Evolutionary conservation across 805 yeast genomes (phyloP).

Genomic region (Jamesozyma rosinii): DNA sequence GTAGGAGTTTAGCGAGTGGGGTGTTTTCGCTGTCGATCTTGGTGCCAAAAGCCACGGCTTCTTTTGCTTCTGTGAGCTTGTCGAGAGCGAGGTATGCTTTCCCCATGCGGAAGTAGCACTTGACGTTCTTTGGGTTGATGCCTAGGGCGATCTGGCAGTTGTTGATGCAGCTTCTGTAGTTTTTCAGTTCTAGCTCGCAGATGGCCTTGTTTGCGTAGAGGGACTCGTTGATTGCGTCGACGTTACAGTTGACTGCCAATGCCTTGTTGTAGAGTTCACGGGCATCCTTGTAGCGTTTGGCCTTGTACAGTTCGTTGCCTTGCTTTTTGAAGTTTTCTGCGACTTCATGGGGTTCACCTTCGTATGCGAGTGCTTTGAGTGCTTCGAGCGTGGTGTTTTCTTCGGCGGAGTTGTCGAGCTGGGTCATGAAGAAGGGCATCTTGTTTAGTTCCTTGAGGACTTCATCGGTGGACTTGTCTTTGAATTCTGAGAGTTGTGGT

Average conservation of each 20-base stretch:
- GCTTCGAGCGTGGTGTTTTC: constrained; percentile 76
- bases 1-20: constrained; percentile 42
- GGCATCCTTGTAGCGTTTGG: constrained; percentile 66
- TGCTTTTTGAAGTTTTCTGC: constrained; percentile 85
- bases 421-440: constrained; percentile 90
- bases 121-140: constrained; percentile 59
- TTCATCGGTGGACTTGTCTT: constrained; percentile 62
- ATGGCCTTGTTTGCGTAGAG: constrained; percentile 81
- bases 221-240: constrained; percentile 46
- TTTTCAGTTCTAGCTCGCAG: constrained; percentile 74
- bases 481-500: constrained; percentile 63
- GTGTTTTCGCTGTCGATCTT: constrained; percentile 50
- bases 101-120: constrained; percentile 80
- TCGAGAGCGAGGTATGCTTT: constrained; percentile 67
- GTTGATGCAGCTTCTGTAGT: constrained; percentile 76
- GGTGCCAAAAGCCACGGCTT: constrained; percentile 56
- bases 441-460: constrained; percentile 69
- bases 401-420: constrained; percentile 68
- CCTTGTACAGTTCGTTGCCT: constrained; percentile 80
- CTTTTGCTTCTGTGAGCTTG: constrained; percentile 61
- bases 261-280: constrained; percentile 73
- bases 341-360: constrained; percentile 89
- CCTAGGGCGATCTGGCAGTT: constrained; percentile 70
- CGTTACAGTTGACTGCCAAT: constrained; percentile 57
- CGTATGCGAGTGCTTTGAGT: constrained; percentile 80